phyloP scores from a whole-genome alignment of 1,139 yeast species.

The Lodderomyces theae region DNA sequence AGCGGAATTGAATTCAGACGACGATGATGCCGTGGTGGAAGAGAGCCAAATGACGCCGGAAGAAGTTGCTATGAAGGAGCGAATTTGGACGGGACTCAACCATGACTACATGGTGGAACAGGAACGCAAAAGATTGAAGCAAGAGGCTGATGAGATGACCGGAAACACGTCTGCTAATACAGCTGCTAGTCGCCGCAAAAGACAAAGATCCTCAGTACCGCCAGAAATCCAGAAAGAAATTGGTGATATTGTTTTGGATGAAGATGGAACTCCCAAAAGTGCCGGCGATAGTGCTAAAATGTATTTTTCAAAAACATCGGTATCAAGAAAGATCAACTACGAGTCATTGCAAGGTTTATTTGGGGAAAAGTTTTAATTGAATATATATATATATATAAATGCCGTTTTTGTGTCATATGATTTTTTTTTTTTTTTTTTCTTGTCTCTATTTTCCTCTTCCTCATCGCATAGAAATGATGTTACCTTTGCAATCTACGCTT shows the following conservation, averaged over 20 bases:
- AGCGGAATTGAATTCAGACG: slow-evolving; percentile 57
- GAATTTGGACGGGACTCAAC: slow-evolving; percentile 85
- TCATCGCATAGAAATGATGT: background rate
- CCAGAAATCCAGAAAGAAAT: slow-evolving; percentile 32
- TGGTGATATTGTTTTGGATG: slow-evolving; percentile 41
- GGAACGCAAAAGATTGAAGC: slow-evolving; percentile 78
- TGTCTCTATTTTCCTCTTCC: too few species aligned
- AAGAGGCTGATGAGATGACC: slow-evolving; percentile 80
- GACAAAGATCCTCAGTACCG: slow-evolving; percentile 25
- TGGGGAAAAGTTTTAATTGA: slow-evolving; percentile 8
- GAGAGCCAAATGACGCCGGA: slow-evolving; percentile 58
- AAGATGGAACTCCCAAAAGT: slow-evolving; percentile 44
- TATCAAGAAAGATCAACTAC: slow-evolving; percentile 86
- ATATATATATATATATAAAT: background rate
- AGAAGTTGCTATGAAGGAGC: slow-evolving; percentile 67
- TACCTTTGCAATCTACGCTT: background rate
- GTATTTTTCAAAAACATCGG: slow-evolving; percentile 66
- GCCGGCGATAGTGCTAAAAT: slow-evolving; percentile 75
- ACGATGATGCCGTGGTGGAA: slow-evolving; percentile 78
- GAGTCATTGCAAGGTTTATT: slow-evolving; percentile 63
- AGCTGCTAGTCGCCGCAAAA: slow-evolving; percentile 29
- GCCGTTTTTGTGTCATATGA: background rate
- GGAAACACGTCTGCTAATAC: slow-evolving; percentile 62
- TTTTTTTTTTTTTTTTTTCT: background rate
- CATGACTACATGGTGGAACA: slow-evolving; percentile 83